Base-by-base conservation (phyloP, 2,329 filamentous ascomycete species). In the Monosporascus ibericus region DNA sequence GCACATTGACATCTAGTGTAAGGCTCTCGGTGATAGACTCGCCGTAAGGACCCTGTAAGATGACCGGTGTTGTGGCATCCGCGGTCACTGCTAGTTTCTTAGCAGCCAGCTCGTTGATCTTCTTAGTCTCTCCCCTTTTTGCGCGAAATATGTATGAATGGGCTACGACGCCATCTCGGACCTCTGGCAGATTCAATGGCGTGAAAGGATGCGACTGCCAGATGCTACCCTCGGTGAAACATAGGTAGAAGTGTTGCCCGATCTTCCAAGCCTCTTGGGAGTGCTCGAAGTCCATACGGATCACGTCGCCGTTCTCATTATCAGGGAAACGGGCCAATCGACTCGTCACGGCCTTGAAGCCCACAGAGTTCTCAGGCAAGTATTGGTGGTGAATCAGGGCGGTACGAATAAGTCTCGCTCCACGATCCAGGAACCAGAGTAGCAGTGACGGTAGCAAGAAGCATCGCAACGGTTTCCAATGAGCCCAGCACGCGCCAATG, bases 171-270 rank as follows among this genome's bases (percentile, higher is more conserved):
- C 74, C 68, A 50, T 70, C 64, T 20, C 65, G 61, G 0, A 72
- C 65, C 6, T 69, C 59, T 0, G 82, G 83, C 0, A 79, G 65
- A 50, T 77, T 83, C 8, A 84, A 71, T 0, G 84, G 81, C 0
- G 85, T 88, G 62, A 89, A 87, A 0, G 86, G 86, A 60, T 90
- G 86, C 0, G 82, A 83, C 66, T 90, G 85, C 84, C 85, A 88
- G 59, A 89, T 77, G 59, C 77, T 85, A 34, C 81, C 72, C 55
- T 84, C 78, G 0, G 82, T 74, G 60, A 90, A 89, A 65, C 79
- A 86, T 17, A 89, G 72, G 60, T 82, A 89, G 65, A 87, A 89
- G 63, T 90, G 87, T 66, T 89, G 82, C 9, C 87, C 86, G 14
- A 86, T 71, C 14, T 74, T 70, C 85, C 86, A 90, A 0, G 78